Evolutionary conservation across 164 flowering plant genomes (phyloP).

Genomic region (Magnolia kwangsiensis): DNA sequence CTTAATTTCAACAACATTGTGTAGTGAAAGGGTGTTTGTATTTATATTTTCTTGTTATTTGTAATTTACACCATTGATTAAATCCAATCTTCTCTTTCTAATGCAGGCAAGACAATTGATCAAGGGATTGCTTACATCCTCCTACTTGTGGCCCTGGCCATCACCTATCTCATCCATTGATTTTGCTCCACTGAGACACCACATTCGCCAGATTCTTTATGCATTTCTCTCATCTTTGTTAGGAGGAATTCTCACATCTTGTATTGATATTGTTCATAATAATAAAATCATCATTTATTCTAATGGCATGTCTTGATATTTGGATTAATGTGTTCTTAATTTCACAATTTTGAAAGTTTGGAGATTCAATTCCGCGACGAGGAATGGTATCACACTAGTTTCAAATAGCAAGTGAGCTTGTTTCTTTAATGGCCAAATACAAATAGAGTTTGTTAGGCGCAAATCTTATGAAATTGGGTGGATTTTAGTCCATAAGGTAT

Average conservation of each 20-base stretch:
- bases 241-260: not conserved
- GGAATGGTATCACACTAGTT: not conserved
- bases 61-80: not conserved
- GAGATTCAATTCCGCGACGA: not conserved
- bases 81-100: not conserved
- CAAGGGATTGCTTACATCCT: slow-evolving; percentile 61
- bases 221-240: not conserved
- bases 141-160: slow-evolving; percentile 49
- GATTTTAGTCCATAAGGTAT: no score
- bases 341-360: not conserved
- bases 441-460: no score
- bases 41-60: not conserved
- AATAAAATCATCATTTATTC: not conserved
- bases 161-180: slow-evolving; percentile 56
- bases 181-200: not conserved
- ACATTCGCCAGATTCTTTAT: not conserved
- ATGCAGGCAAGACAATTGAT: slow-evolving; percentile 48
- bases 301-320: no score
- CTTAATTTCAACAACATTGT: no score
- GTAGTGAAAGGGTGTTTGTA: not conserved
- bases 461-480: no score
- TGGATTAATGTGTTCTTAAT: not conserved
- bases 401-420: no score
- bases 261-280: not conserved
- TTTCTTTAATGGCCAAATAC: no score